Base-by-base conservation (phyloP, 2,329 filamentous ascomycete genomes). In the Catunica adiposa region DNA sequence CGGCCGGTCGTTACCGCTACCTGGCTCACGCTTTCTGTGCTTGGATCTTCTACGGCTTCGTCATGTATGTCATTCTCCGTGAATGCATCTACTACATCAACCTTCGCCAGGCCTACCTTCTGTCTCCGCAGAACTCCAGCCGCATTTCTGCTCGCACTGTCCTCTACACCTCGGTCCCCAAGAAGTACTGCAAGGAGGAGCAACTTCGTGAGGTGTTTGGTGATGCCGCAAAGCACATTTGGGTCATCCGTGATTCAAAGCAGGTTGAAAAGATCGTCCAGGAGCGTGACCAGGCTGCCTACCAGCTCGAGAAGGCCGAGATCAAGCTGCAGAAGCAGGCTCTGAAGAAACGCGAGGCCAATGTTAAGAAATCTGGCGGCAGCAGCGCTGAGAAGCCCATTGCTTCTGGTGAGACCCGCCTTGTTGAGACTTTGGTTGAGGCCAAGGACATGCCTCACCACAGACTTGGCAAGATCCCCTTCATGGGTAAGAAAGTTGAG, bases 71-170 rank as follows among this genome's bases (percentile, higher is more conserved):
- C 64, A 80, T 97, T 60, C 84, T 89, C 56, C 79, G 90, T 57
- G 90, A 97, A 68, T 83, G 80, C 65, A 84, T 97, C 62, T 95
- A 83, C 75, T 94, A 87, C 69, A 84, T 96, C 72, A 94, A 94
- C 64, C 70, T 97, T 53, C 85, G 89, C 60, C 90, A 97, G 69
- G 90, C 90, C 0, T 96, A 94, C 69, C 79, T 94, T 42, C 78
- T 94, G 56, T 89, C 88, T 9, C 88, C 89, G 9, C 74, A 86
- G 51, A 94, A 94, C 66, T 78, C 88, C 54, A 84, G 83, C 63
- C 85, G 89, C 57, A 81, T 96, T 48, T 96, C 90, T 1, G 90
- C 89, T 1, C 82, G 88, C 55, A 96, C 89, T 1, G 85, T 97
- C 1, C 79, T 98, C 11, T 89, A 95, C 67, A 84, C 88, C 1